A percentile compares a stretch with the other conserved stretches of the same genome.
phyloP scores from a whole-genome alignment of 1,139 yeast species.

The Kluyveromyces sp. region DNA sequence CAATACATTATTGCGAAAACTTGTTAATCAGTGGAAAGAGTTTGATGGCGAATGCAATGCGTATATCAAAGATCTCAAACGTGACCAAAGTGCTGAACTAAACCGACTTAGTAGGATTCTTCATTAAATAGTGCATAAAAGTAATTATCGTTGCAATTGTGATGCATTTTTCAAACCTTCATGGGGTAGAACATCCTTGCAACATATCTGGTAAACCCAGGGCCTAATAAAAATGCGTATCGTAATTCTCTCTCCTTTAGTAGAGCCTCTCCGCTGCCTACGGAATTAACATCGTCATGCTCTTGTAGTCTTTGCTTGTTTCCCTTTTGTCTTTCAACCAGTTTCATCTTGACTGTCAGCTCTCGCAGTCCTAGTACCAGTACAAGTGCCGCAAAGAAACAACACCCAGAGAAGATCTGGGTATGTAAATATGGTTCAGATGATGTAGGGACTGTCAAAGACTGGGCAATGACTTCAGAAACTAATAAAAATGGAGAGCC shows the following conservation, averaged over 20 bases:
- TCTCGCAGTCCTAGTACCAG: slow-evolving; percentile 37
- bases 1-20: slow-evolving; percentile 15
- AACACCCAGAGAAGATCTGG: slow-evolving; percentile 53
- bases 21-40: slow-evolving; percentile 18
- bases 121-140: slow-evolving; percentile 14
- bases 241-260: slow-evolving; percentile 14
- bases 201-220: slow-evolving; percentile 24
- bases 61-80: slow-evolving; percentile 24
- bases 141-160: background rate
- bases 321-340: slow-evolving; percentile 8
- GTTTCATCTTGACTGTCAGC: slow-evolving; percentile 33
- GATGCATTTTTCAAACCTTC: slow-evolving; percentile 27
- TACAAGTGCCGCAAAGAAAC: slow-evolving; percentile 37
- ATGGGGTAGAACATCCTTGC: slow-evolving; percentile 37
- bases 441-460: slow-evolving; percentile 34
- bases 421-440: slow-evolving; percentile 48
- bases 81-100: slow-evolving; percentile 26
- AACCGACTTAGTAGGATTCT: slow-evolving; percentile 21
- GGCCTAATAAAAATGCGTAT: slow-evolving; percentile 25
- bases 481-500: slow-evolving; percentile 42
- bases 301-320: background rate
- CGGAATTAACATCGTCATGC: background rate
- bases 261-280: slow-evolving; percentile 7
- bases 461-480: slow-evolving; percentile 48
- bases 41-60: slow-evolving; percentile 17